phyloP scores from a whole-genome alignment of 1,284 basidiomycete species.

The Sutorius eximius region DNA sequence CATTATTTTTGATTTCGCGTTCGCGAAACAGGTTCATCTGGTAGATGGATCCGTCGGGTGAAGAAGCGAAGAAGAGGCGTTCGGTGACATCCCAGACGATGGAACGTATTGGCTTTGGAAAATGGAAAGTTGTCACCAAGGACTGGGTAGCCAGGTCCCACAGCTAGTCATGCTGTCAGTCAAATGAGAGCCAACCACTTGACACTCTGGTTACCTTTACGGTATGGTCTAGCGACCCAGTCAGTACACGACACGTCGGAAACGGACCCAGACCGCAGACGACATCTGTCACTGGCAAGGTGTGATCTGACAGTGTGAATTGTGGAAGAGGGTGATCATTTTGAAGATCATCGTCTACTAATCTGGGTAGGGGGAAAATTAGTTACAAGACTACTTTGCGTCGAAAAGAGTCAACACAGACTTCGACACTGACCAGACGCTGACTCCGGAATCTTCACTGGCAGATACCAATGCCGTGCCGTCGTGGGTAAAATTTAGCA shows the following conservation, averaged over 20 bases:
- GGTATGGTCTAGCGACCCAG: slow-evolving; percentile 86
- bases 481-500: slow-evolving; percentile 82
- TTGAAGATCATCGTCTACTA: slow-evolving; percentile 70
- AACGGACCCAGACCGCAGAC: slow-evolving; percentile 77
- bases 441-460: slow-evolving; percentile 86
- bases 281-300: slow-evolving; percentile 84
- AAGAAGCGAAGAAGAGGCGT: slow-evolving; percentile 84
- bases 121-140: slow-evolving; percentile 83
- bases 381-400: slow-evolving; percentile 9
- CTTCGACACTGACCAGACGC: slow-evolving; percentile 89
- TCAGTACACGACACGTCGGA: slow-evolving; percentile 76
- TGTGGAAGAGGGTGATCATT: slow-evolving; percentile 75
- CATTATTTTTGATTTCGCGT: slow-evolving; percentile 46
- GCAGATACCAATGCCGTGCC: slow-evolving; percentile 80
- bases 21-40: slow-evolving; percentile 81
- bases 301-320: slow-evolving; percentile 87
- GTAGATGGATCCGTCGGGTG: slow-evolving; percentile 69
- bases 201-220: slow-evolving; percentile 66
- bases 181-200: background rate
- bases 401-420: slow-evolving; percentile 41
- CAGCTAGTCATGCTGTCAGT: slow-evolving; percentile 44
- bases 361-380: slow-evolving; percentile 39
- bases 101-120: slow-evolving; percentile 69
- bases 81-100: slow-evolving; percentile 83
- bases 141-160: slow-evolving; percentile 81